Evolutionary conservation across 1,284 basidiomycete species (phyloP).

Genomic region (Somion occarium): DNA sequence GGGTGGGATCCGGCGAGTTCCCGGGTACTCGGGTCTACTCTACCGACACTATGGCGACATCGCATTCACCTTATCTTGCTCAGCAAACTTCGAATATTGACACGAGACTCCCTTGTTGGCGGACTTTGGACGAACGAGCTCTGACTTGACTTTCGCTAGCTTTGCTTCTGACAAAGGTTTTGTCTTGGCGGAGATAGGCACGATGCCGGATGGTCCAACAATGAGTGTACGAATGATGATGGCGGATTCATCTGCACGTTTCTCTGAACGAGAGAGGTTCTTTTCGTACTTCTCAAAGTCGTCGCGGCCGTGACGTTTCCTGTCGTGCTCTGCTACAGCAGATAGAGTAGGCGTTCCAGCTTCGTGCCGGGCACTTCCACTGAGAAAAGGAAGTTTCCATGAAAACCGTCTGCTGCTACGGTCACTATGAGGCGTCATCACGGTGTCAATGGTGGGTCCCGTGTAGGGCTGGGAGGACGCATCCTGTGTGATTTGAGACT

Average conservation of each 20-base stretch:
- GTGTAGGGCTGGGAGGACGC: too few species aligned
- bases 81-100: too few species aligned
- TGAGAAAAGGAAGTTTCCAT: constrained; percentile 15
- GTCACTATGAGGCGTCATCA: too few species aligned
- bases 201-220: constrained; percentile 43
- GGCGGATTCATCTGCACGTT: constrained; percentile 60
- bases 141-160: constrained; percentile 64
- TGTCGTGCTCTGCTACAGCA: constrained; percentile 35
- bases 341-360: constrained; percentile 35
- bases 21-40: neutral
- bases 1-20: constrained; percentile 56
- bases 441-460: too few species aligned
- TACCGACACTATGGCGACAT: too few species aligned
- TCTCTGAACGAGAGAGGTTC: constrained; percentile 42
- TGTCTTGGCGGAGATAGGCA: constrained; percentile 31
- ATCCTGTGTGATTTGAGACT: too few species aligned
- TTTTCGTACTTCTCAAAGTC: constrained; percentile 31
- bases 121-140: constrained; percentile 58
- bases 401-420: too few species aligned
- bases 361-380: constrained; percentile 12
- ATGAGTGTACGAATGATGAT: constrained; percentile 62
- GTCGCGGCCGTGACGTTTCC: constrained; percentile 30
- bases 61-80: too few species aligned
- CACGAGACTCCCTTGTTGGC: constrained; percentile 73
- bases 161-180: constrained; percentile 39